Percentiles rank a stretch among this genome's conserved stretches.
Conservation (phyloP, 345 rosid genomes). For the Dipteronia sinensis region DNA sequence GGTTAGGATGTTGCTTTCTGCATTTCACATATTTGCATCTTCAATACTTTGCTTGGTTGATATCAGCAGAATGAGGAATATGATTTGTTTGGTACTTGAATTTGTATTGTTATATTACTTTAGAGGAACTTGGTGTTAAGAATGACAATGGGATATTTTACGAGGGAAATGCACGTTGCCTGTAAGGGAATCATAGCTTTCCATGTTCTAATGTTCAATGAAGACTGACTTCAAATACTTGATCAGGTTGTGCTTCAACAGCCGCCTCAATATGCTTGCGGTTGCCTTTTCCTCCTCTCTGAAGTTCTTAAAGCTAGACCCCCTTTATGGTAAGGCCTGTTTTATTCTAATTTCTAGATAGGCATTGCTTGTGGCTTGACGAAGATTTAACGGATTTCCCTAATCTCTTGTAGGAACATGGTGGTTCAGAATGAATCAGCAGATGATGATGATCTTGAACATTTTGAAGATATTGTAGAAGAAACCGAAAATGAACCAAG, state of each 20-base stretch:
- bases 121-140: background rate
- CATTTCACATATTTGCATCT: background rate
- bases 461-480: conserved; percentile 84
- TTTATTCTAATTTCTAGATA: conserved; percentile 6
- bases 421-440: conserved; percentile 74
- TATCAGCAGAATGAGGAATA: background rate
- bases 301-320: conserved; percentile 93
- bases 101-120: background rate
- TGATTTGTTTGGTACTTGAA: background rate
- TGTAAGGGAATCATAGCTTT: background rate
- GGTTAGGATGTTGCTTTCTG: conserved; percentile 37
- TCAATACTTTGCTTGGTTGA: background rate
- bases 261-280: conserved; percentile 94
- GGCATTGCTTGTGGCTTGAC: background rate
- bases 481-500: conserved; percentile 51
- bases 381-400: background rate
- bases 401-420: conserved; percentile 64
- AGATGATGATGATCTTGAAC: conserved; percentile 92
- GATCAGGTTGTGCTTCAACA: conserved; percentile 89
- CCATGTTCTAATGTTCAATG: background rate
- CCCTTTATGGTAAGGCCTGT: conserved; percentile 63
- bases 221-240: conserved; percentile 28
- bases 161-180: background rate
- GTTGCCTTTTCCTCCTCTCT: conserved; percentile 89
- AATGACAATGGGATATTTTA: background rate